Evolutionary conservation across 306 rosid genomes (phyloP).

Genomic region (Leucaena leucocephala): DNA sequence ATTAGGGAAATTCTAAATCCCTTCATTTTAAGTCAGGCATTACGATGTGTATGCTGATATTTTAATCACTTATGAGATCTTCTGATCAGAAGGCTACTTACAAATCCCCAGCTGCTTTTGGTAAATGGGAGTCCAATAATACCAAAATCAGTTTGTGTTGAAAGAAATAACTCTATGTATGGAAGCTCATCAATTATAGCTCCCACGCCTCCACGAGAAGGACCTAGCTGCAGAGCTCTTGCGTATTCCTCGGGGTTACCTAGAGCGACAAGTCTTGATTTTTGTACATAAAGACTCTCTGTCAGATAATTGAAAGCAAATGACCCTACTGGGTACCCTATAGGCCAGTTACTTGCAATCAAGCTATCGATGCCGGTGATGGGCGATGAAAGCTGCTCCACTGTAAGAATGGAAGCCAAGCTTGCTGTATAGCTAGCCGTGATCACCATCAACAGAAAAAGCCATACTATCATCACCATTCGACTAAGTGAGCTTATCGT

Average conservation of each 20-base stretch:
- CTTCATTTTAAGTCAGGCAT: too few relatives aligned
- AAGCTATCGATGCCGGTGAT: slow-evolving; percentile 89
- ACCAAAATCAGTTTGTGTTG: slow-evolving; percentile 71
- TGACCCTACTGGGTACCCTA: slow-evolving; percentile 96
- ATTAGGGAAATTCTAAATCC: too few relatives aligned
- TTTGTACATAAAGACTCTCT: slow-evolving; percentile 62
- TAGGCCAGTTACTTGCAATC: slow-evolving; percentile 71
- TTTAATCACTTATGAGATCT: neutral
- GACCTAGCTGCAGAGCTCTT: slow-evolving; percentile 69
- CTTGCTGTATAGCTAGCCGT: slow-evolving; percentile 92
- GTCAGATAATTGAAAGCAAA: slow-evolving; percentile 80
- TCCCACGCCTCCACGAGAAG: slow-evolving; percentile 80
- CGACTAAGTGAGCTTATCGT: slow-evolving; percentile 76
- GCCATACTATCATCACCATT: slow-evolving; percentile 97
- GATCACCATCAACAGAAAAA: slow-evolving; percentile 93
- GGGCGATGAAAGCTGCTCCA: slow-evolving; percentile 87
- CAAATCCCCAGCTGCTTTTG: slow-evolving; percentile 95
- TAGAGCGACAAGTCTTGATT: slow-evolving; percentile 72
- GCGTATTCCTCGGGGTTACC: slow-evolving; percentile 89
- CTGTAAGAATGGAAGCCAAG: slow-evolving; percentile 92
- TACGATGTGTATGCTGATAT: neutral
- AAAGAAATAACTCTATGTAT: slow-evolving; percentile 78
- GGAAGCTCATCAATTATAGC: slow-evolving; percentile 91
- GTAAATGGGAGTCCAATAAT: slow-evolving; percentile 85
- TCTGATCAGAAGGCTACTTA: slow-evolving; percentile 56